Evolutionary conservation across 305 asterid species (phyloP), one percentile per base, ranked within the genome.

Genomic region (Coffea humblotiana): DNA sequence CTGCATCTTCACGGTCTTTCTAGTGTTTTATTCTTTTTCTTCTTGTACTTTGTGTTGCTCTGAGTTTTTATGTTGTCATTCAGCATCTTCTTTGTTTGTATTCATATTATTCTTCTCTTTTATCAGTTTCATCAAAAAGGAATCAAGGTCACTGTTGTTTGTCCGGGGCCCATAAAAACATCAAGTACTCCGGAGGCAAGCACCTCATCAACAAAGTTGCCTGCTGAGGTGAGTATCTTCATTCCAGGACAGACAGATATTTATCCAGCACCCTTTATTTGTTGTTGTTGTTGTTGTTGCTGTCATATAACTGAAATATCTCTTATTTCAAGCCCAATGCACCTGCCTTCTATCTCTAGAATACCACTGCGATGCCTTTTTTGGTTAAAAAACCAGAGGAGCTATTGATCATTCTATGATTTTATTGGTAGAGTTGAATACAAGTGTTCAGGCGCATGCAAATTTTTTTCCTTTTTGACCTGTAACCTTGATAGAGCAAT

Each of bases 141-240:
- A 80, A 92, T 95, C 91, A 90, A 90, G 92, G 98, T 95, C 72
- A 95, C 99, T 75, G 85, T 93, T 84, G 93, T 95, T 81, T 92
- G 97, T 86, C 99, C 99, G 3, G 98, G 99, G 75, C 99, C 99
- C 52, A 87, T 95, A 84, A 86, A 84, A 82, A 89, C 98, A 56
- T 64, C 91, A 52, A 67, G 88, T 68, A 87, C 84, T 85, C 87
- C 94, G 40, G 93, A 81, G 86, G 82, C 88, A 78, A 87, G 90
- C 83, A 78, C 83, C 82, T 78, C 88, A 29, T 85, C 83, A 49
- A 85, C 75, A 72, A 85, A 85, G 86, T 87, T 88, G 82, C 79
- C 93, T 81, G 63, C 92, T 32, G 98, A 93, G 97, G 90, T 80
- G 56, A 82, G 76, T 79, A 52, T 43, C 47, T 37, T 8, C 74